phyloP scores from a whole-genome alignment of 169 alveolate species.

The Plasmodium inui region DNA sequence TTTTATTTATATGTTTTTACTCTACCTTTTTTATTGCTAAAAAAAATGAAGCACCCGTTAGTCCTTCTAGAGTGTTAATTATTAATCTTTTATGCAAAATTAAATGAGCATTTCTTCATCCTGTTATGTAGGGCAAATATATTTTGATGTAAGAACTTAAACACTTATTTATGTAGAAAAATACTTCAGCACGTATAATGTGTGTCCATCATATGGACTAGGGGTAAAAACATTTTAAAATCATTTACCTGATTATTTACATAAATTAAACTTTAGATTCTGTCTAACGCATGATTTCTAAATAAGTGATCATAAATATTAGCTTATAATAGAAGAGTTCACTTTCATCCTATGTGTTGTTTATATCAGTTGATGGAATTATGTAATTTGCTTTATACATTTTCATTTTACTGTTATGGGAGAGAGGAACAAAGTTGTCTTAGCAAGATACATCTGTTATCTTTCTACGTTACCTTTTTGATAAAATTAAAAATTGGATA shows the following conservation, averaged over 20 bases:
- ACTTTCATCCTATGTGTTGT: neutral
- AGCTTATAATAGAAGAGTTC: neutral
- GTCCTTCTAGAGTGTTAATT: neutral
- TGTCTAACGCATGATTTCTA: neutral
- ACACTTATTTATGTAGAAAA: neutral
- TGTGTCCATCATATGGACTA: neutral
- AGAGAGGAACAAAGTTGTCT: neutral
- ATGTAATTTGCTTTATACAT: neutral
- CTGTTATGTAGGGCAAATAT: neutral
- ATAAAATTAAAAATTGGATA: neutral
- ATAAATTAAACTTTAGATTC: neutral
- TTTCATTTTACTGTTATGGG: neutral
- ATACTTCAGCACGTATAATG: neutral
- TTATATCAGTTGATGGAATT: neutral
- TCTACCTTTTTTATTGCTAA: neutral
- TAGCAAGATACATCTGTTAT: neutral
- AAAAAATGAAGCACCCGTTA: neutral
- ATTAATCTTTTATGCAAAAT: neutral
- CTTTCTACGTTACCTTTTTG: neutral
- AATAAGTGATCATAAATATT: neutral
- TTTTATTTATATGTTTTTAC: neutral
- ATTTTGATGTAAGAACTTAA: neutral
- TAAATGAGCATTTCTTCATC: neutral
- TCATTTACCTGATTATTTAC: neutral
- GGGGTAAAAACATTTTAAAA: slow-evolving; percentile 1